Evolutionary conservation across 2,329 filamentous ascomycete species (phyloP).

Genomic region (Aspergillus vadensis): DNA sequence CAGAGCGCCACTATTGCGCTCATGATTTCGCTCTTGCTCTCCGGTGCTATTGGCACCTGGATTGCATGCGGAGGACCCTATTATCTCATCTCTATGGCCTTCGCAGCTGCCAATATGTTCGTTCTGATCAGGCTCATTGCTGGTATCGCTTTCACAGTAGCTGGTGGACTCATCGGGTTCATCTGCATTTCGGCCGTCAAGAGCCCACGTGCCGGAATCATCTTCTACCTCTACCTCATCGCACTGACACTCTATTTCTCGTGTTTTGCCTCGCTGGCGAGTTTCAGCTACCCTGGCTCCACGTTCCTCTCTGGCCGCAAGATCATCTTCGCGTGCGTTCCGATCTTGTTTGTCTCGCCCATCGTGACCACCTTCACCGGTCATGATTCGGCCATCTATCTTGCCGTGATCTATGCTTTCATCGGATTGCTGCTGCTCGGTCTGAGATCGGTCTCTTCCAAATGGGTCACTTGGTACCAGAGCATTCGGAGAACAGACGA

Average conservation of each 20-base stretch:
- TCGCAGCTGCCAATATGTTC: slow-evolving; percentile 58
- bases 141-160: slow-evolving; percentile 54
- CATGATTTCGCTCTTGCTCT: slow-evolving; percentile 61
- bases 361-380: slow-evolving; percentile 56
- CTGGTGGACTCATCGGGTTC: slow-evolving; percentile 57
- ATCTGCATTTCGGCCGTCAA: slow-evolving; percentile 51
- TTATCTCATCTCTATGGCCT: slow-evolving; percentile 61
- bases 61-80: slow-evolving; percentile 65
- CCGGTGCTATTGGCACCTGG: slow-evolving; percentile 64
- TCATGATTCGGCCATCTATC: slow-evolving; percentile 59
- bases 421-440: slow-evolving; percentile 54
- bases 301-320: slow-evolving; percentile 60
- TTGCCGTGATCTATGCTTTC: slow-evolving; percentile 57
- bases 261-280: slow-evolving; percentile 56
- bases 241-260: slow-evolving; percentile 62
- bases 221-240: slow-evolving; percentile 63
- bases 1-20: slow-evolving; percentile 60
- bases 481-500: slow-evolving; percentile 43
- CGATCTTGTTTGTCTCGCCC: slow-evolving; percentile 59
- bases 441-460: slow-evolving; percentile 56
- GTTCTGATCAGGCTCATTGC: slow-evolving; percentile 55
- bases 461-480: slow-evolving; percentile 61
- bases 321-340: slow-evolving; percentile 58
- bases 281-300: slow-evolving; percentile 57
- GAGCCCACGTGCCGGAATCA: slow-evolving; percentile 51